Evolutionary conservation across 2,329 filamentous ascomycete genomes (phyloP).

Genomic region (Trichoderma guizhouense): DNA sequence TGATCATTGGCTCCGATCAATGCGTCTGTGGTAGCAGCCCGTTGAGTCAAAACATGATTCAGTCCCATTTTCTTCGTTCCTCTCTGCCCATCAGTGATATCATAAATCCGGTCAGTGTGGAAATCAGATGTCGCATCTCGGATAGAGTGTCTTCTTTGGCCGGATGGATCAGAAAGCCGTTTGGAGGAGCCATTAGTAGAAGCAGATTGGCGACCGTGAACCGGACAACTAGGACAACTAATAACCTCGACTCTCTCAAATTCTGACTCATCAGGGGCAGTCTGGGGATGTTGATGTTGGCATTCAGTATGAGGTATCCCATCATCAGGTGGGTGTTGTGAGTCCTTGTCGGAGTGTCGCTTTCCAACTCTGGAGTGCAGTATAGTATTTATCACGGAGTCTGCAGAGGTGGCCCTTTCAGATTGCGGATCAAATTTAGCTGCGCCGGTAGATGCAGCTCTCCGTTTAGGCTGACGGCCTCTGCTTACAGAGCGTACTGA

Average conservation of each 20-base stretch:
- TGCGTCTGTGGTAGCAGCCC: background rate
- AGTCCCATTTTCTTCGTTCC: background rate
- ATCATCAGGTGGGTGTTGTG: background rate
- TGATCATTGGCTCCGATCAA: background rate
- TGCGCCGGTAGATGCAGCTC: background rate
- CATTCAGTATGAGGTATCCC: background rate
- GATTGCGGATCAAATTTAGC: background rate
- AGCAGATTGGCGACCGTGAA: conserved; percentile 20
- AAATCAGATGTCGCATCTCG: background rate
- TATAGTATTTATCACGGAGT: background rate
- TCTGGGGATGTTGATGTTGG: background rate
- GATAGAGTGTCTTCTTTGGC: conserved; percentile 19
- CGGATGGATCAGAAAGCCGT: conserved; percentile 7
- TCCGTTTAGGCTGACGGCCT: conserved; percentile 9
- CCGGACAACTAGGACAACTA: conserved; percentile 20
- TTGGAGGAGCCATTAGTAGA: background rate
- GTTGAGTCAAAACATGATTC: background rate
- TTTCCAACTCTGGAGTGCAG: background rate
- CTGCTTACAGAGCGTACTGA: conserved; percentile 7
- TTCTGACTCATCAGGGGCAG: background rate
- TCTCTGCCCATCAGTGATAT: background rate
- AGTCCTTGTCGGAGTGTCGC: background rate
- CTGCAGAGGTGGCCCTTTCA: conserved; percentile 15
- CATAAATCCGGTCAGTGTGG: background rate
- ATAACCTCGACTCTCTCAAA: conserved; percentile 24